phyloP scores from a whole-genome alignment of 2,329 filamentous ascomycete genomes.

The Penicillium fuscoglaucum region DNA sequence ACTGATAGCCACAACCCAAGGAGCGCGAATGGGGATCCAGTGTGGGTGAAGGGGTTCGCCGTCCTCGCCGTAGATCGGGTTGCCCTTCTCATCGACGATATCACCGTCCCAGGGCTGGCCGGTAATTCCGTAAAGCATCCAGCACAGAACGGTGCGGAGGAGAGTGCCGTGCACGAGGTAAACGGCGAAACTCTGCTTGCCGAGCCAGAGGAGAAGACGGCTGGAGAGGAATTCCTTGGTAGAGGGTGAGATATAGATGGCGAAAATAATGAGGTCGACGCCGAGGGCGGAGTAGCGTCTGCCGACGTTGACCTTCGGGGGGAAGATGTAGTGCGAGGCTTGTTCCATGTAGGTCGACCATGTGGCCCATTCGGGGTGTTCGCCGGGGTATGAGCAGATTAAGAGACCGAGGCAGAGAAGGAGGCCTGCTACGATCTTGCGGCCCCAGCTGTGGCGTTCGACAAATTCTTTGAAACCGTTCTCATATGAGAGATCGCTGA shows the following conservation, averaged over 20 bases:
- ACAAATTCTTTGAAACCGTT: constrained; percentile 49
- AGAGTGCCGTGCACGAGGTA: constrained; percentile 58
- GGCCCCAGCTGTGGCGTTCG: constrained; percentile 42
- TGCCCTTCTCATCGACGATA: constrained; percentile 17
- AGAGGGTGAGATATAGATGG: constrained; percentile 53
- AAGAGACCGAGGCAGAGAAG: constrained; percentile 49
- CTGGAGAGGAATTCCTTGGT: constrained; percentile 54
- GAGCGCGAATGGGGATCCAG: constrained; percentile 46
- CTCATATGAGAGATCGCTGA: constrained; percentile 54
- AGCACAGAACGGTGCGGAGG: constrained; percentile 52
- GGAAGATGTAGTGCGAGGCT: constrained; percentile 48
- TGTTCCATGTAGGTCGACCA: constrained; percentile 52
- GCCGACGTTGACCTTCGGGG: constrained; percentile 45
- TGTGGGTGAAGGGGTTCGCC: constrained; percentile 41
- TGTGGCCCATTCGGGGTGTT: constrained; percentile 50
- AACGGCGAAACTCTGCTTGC: constrained; percentile 57
- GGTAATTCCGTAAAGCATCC: constrained; percentile 55
- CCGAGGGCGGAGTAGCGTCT: constrained; percentile 52
- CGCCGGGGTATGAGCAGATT: constrained; percentile 53
- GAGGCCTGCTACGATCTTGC: constrained; percentile 39
- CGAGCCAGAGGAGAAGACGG: constrained; percentile 54
- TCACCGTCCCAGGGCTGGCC: constrained; percentile 45
- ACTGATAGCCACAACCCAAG: constrained; percentile 44
- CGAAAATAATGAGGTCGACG: constrained; percentile 51
- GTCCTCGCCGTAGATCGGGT: constrained; percentile 36